These are phyloP conservation scores for Solanum hybrid DNA, from an alignment of 305 asterid genomes.

Conservation along the genomic window DNA sequence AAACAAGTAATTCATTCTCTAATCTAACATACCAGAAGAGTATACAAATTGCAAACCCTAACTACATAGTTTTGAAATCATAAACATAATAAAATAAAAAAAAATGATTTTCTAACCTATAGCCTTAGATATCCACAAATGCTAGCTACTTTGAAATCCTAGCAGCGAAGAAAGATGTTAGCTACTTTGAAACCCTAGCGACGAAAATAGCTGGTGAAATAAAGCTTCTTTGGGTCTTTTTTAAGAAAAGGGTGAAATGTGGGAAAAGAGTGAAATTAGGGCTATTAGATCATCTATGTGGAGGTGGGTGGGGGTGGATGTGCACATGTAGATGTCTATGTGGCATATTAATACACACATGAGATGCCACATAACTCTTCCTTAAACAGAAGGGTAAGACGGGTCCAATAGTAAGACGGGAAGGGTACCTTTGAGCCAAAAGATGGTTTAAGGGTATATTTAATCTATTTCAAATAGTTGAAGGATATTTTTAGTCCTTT, in stretches of 20 bases:
- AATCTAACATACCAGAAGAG: background rate
- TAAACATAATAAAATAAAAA: no score
- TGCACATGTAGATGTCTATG: background rate
- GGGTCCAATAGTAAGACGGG: background rate
- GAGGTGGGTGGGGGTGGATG: background rate
- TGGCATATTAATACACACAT: background rate
- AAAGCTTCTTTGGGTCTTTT: background rate
- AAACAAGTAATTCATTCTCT: background rate
- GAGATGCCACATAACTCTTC: background rate
- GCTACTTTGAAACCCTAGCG: background rate
- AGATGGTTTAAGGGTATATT: background rate
- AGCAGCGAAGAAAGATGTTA: background rate
- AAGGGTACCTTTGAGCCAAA: background rate
- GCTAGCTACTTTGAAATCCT: background rate
- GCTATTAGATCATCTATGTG: background rate
- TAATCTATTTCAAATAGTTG: no score
- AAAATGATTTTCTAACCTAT: no score
- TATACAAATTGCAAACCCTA: background rate
- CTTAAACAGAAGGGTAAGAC: background rate
- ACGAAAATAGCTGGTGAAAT: background rate
- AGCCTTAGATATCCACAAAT: background rate
- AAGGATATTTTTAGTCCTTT: no score
- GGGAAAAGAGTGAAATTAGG: background rate
- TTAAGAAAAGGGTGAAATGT: background rate
- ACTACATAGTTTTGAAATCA: background rate